Evolutionary conservation across 2,329 filamentous ascomycete genomes (phyloP).

Genomic region (Talaromyces pinophilus): DNA sequence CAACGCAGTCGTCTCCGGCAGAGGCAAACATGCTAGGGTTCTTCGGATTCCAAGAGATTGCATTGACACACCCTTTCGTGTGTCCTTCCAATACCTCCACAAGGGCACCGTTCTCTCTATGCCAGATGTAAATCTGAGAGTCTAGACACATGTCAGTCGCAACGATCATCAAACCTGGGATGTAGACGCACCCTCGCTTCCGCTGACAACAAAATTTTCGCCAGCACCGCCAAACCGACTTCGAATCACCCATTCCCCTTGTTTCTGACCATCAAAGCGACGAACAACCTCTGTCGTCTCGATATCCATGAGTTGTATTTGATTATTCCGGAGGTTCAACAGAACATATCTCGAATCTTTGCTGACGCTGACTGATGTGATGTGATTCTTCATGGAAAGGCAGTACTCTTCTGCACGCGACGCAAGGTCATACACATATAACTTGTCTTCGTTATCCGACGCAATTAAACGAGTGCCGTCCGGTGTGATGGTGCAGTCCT

Average conservation of each 20-base stretch:
- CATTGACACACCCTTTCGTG: constrained; percentile 73
- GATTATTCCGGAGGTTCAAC: constrained; percentile 75
- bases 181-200: constrained; percentile 72
- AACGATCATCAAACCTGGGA: background rate
- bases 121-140: constrained; percentile 80
- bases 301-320: constrained; percentile 77
- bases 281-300: constrained; percentile 70
- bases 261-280: constrained; percentile 72
- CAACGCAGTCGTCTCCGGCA: constrained; percentile 80
- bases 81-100: constrained; percentile 79
- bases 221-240: constrained; percentile 84
- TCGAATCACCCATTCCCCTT: constrained; percentile 76
- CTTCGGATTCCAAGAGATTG: constrained; percentile 83
- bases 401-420: constrained; percentile 75
- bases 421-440: constrained; percentile 81
- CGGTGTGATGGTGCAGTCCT: constrained; percentile 79
- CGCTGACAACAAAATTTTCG: constrained; percentile 87
- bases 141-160: constrained; percentile 45
- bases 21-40: constrained; percentile 85
- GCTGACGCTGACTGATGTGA: constrained; percentile 80
- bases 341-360: constrained; percentile 78
- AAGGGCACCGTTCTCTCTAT: constrained; percentile 74
- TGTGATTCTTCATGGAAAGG: constrained; percentile 66
- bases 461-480: constrained; percentile 80
- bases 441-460: constrained; percentile 67